A percentile compares a stretch with the other conserved stretches of the same genome.
phyloP scores from a whole-genome alignment of 768 basidiomycete genomes.

The Naganishia vishniacii region DNA sequence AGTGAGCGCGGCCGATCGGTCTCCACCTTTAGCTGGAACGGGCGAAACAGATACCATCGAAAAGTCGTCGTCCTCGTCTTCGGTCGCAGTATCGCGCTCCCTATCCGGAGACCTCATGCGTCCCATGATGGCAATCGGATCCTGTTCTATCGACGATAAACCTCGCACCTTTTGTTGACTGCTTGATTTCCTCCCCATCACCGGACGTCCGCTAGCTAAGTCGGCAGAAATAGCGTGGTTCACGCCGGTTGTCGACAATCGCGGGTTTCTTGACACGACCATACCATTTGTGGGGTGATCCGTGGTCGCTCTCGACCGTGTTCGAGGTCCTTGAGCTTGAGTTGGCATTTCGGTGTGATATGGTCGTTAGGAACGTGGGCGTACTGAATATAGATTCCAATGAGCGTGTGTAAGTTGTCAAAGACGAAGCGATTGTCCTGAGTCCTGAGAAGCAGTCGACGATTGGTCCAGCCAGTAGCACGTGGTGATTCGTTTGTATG shows the following conservation, averaged over 20 bases:
- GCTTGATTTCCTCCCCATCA: background rate
- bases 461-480: slow-evolving; percentile 6
- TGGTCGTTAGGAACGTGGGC: background rate
- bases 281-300: background rate
- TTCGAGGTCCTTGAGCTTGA: slow-evolving; percentile 7
- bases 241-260: background rate
- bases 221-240: background rate
- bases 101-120: slow-evolving; percentile 4
- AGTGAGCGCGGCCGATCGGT: background rate
- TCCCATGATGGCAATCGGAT: slow-evolving; percentile 16
- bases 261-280: background rate
- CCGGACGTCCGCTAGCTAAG: background rate
- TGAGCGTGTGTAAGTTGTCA: background rate
- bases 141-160: background rate
- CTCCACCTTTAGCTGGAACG: background rate
- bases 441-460: background rate
- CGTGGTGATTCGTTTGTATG: background rate
- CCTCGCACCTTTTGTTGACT: background rate
- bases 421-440: background rate
- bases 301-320: slow-evolving; percentile 1
- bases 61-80: slow-evolving; percentile 28
- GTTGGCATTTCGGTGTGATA: background rate
- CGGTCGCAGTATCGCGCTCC: slow-evolving; percentile 3
- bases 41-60: slow-evolving; percentile 30
- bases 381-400: background rate